Base-by-base conservation (phyloP, 768 basidiomycete genomes). In the Amanita pseudoporphyria region DNA sequence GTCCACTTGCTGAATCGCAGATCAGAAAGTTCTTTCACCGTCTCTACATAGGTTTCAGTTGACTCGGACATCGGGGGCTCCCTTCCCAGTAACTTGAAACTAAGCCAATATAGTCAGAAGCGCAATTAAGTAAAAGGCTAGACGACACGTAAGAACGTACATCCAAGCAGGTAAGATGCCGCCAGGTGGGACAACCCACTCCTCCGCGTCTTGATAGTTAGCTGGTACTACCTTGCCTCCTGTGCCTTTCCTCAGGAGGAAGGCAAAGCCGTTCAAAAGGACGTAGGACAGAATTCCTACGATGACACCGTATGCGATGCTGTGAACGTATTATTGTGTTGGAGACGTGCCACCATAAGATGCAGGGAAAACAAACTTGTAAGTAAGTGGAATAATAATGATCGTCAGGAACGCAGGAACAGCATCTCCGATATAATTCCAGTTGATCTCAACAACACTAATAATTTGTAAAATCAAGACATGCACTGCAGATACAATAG, bases 231-330 rank as follows among this genome's bases (percentile, higher is more conserved):
- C 68, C 30, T 78, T 72, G n/a, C 74, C 82, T n/a, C 73, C 62
- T 4, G 78, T 68, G 22, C 74, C 52, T 57, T 76, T 82, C 58
- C 67, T 72, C 49, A 89, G 39, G 13, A 72, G 16, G 62, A 77
- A 74, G 6, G 87, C 78, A 43, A 81, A 67, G 36, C 81, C 83
- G 59, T 93, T 92, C 51, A 93, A 67, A 49, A 87, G 53, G 41
- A 87, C 57, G 62, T 87, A 90, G 12, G 81, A 77, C 32, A 73
- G 43, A 45, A 93, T 70, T 31, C 89, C 90, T 0, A 84, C 80
- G 54, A 93, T 90, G 62, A 92, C 84, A 56, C 89, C 89, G 59
- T 92, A 90, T 35, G 89, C 87, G 59, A 92, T 90, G 71, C 85
- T 89, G 53, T 19, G 12, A 3, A 33, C 49, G 39, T 10, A 51